Base-by-base conservation (phyloP, 169 alveolate genomes). In the Eimeria maxima region DNA sequence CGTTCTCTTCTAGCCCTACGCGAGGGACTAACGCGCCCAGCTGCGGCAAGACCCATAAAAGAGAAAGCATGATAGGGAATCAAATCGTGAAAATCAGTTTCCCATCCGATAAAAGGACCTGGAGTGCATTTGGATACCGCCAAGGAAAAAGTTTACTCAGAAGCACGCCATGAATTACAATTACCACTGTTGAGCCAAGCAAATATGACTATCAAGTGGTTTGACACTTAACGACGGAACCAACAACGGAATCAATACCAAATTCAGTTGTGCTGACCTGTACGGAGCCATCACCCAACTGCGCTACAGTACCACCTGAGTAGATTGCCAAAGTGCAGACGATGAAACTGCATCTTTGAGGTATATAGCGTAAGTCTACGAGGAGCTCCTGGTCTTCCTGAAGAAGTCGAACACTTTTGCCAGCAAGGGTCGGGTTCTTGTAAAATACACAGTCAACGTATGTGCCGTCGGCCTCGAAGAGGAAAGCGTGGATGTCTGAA, bases 401-500 rank as follows among this genome's bases (percentile, higher is more conserved):
- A 33, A 87, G 93, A 45, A 92, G 90, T 22, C 92, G 90, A 60
- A 92, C 67, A 29, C 95, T 78, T 44, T 47, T 80, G 14, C 95
- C 95, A 13, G 95, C 95, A 74, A 92, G 74, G 14, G 65, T 47
- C 45, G 95, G 95, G 84, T 92, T 92, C 53, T 92, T 92, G 27
- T 92, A 92, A 67, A 92, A 92, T 22, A 92, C 84, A 65, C 95
- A 92, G 86, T 92, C 95, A 53, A 92, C 78, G 74, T 92, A 92
- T 2, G 88, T 83, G 7, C 95, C 95, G 42, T 92, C 95, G 57
- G 50, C 18, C 27, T 81, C 89, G 47, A 92, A 92, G 73, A 92
- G 86, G 74, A 92, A 92, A 45, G 95, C 95, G 57, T 92, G 95
- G 74, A 92, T 29, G 90, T 92, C 95, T 92, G 95, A 13, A 47